Evolutionary conservation across 208 protist species (phyloP).

Genomic region (Acanthamoeba royreba): DNA sequence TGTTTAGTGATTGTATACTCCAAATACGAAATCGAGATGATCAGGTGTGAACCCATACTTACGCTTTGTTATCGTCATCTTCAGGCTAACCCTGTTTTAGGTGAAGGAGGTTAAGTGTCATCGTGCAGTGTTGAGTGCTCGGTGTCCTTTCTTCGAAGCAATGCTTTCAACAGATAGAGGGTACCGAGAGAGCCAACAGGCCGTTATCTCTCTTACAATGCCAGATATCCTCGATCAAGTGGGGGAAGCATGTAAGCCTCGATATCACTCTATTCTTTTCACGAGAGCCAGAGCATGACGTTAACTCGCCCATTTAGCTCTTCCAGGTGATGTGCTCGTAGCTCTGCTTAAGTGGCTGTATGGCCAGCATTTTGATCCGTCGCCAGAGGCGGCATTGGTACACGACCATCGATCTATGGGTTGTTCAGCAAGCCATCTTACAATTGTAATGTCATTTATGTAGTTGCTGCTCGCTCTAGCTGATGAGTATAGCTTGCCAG

Average conservation of each 20-base stretch:
- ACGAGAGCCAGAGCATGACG: too few relatives aligned
- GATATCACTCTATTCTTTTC: too few relatives aligned
- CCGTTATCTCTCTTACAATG: background rate
- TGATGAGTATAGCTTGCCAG: background rate
- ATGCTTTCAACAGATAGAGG: background rate
- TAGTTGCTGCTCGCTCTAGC: background rate
- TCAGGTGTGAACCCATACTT: background rate
- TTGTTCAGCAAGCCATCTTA: background rate
- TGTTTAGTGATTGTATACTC: background rate
- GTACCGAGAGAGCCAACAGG: background rate
- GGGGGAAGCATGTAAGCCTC: too few relatives aligned
- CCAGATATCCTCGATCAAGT: background rate
- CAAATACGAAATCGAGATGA: background rate
- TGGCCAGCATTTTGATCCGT: too few relatives aligned
- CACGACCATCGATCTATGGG: background rate
- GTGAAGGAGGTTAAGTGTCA: background rate
- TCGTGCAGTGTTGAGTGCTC: background rate
- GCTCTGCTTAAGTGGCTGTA: too few relatives aligned
- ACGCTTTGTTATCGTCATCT: background rate
- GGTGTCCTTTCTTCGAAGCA: background rate
- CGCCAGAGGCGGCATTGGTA: too few relatives aligned
- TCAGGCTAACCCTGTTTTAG: background rate
- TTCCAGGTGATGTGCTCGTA: too few relatives aligned
- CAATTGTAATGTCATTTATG: background rate
- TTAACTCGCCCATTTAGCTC: too few relatives aligned